These are phyloP conservation scores for Populus pruinosa DNA, from an alignment of 345 rosid species.

Conservation along the genomic window DNA sequence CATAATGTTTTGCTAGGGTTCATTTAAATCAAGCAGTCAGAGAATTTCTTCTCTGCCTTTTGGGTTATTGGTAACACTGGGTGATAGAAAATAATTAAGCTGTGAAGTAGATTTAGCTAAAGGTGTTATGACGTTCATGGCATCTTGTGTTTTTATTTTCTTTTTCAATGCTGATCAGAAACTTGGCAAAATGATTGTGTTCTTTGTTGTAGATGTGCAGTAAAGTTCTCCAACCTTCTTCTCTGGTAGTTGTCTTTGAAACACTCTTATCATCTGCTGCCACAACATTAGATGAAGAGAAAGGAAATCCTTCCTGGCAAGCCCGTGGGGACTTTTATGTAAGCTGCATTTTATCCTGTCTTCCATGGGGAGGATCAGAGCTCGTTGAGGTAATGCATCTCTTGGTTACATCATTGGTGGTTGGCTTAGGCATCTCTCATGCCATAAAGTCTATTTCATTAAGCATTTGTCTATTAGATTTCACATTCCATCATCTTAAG, in stretches of 20 bases:
- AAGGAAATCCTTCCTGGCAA: conserved; percentile 98
- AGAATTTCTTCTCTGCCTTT: too few relatives aligned
- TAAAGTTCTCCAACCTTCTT: conserved; percentile 89
- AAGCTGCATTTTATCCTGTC: conserved; percentile 82
- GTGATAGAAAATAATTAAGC: too few relatives aligned
- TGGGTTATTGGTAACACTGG: too few relatives aligned
- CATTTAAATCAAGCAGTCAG: too few relatives aligned
- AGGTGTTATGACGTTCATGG: too few relatives aligned
- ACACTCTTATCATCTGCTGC: conserved; percentile 91
- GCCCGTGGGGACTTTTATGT: conserved; percentile 91
- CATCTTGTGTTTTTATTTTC: neutral
- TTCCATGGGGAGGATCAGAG: conserved; percentile 99
- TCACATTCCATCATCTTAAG: too few relatives aligned
- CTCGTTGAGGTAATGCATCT: conserved; percentile 67
- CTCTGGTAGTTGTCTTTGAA: conserved; percentile 79
- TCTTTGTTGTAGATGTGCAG: conserved; percentile 69
- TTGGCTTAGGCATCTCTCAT: conserved; percentile 1
- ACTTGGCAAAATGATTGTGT: neutral
- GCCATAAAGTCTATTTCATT: neutral
- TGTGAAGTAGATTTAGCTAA: too few relatives aligned
- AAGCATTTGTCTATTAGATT: too few relatives aligned
- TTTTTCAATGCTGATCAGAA: neutral
- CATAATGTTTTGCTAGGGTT: too few relatives aligned
- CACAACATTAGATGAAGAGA: conserved; percentile 93
- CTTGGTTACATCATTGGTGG: neutral